Conservation (phyloP, 2,329 filamentous ascomycete species). For the Aspergillus transmontanensis region DNA sequence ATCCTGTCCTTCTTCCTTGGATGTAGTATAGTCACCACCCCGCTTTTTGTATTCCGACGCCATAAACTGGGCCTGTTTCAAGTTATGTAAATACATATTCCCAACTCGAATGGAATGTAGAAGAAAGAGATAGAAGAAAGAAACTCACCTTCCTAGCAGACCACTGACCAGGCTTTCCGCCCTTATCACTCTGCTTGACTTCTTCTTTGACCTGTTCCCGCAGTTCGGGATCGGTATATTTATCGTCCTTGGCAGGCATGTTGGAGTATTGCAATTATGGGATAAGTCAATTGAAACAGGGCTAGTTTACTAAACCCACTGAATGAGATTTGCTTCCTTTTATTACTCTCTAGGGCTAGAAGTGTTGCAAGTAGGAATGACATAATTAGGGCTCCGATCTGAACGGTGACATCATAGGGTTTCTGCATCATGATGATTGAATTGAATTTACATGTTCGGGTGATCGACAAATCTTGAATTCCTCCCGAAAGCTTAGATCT, state of each 20-base stretch:
- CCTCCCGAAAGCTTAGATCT: neutral
- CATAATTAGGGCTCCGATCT: neutral
- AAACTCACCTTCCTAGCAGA: slow-evolving; percentile 48
- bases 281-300: too few relatives aligned
- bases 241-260: slow-evolving; percentile 51
- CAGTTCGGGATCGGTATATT: slow-evolving; percentile 50
- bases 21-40: slow-evolving; percentile 49
- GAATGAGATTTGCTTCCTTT: too few relatives aligned
- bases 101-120: rapidly evolving
- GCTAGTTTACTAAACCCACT: too few relatives aligned
- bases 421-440: neutral
- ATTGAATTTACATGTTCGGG: neutral
- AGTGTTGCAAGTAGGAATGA: too few relatives aligned
- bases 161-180: slow-evolving; percentile 53
- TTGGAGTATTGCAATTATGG: neutral
- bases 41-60: slow-evolving; percentile 52
- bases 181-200: slow-evolving; percentile 49
- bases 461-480: neutral
- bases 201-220: slow-evolving; percentile 52
- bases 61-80: slow-evolving; percentile 48
- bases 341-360: too few relatives aligned
- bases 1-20: slow-evolving; percentile 44
- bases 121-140: neutral
- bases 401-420: neutral
- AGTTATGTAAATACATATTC: neutral